Evolutionary conservation across 257 asterid genomes (phyloP).

Genomic region (Cruciata laevipes): DNA sequence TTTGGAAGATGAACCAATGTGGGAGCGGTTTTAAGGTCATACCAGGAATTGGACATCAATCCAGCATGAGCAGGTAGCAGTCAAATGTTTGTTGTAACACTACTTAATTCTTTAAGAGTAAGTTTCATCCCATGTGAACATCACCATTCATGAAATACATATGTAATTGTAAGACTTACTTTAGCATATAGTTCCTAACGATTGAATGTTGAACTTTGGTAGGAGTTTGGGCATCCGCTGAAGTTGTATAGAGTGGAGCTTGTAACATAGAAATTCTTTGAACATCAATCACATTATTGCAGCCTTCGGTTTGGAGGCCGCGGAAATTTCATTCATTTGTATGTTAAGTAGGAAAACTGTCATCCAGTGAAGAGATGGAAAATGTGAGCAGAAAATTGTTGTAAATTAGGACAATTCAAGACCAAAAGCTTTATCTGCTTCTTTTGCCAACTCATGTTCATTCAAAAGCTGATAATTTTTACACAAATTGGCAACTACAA

Average conservation of each 20-base stretch:
- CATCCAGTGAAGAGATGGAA: neutral
- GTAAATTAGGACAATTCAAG: neutral
- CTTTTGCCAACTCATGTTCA: neutral
- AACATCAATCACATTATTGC: neutral
- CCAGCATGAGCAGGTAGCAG: conserved; percentile 44
- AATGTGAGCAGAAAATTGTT: neutral
- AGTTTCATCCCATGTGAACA: neutral
- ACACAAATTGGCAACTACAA: neutral
- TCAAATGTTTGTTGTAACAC: neutral
- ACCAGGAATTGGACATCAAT: conserved; percentile 30
- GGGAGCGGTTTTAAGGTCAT: conserved; percentile 30
- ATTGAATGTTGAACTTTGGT: neutral
- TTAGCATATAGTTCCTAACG: neutral
- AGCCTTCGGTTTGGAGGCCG: neutral
- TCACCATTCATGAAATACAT: neutral
- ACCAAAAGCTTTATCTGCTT: neutral
- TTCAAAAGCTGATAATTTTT: neutral
- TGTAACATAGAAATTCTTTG: neutral
- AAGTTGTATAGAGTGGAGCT: neutral
- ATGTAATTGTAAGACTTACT: neutral
- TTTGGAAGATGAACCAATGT: conserved; percentile 54
- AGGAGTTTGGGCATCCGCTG: conserved; percentile 35
- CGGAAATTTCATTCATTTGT: neutral
- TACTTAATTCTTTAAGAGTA: neutral
- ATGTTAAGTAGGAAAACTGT: neutral